These are phyloP conservation scores for Schizopora paradoxa DNA, from an alignment of 1,284 basidiomycete species.

Conservation along the genomic window DNA sequence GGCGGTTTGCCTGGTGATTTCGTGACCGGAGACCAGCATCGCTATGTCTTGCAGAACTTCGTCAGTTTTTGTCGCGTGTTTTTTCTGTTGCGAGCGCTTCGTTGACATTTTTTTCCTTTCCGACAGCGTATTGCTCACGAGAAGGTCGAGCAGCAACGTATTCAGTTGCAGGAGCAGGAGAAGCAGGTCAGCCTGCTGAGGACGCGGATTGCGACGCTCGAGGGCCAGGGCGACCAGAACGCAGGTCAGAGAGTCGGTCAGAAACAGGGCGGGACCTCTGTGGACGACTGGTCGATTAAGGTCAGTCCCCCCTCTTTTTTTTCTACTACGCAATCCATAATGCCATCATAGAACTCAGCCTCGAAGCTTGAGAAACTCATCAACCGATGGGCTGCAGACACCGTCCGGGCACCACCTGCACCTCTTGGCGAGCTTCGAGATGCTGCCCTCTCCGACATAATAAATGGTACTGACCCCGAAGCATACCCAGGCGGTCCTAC, in stretches of 20 bases:
- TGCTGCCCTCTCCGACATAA: constrained; percentile 57
- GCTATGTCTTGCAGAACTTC: constrained; percentile 76
- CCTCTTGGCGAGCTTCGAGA: constrained; percentile 49
- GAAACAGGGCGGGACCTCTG: constrained; percentile 50
- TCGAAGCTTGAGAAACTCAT: constrained; percentile 73
- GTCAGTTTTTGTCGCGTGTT: constrained; percentile 36
- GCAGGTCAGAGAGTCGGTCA: constrained; percentile 28
- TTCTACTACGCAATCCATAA: background rate
- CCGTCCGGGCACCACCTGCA: constrained; percentile 52
- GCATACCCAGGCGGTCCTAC: constrained; percentile 40
- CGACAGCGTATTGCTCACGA: constrained; percentile 75
- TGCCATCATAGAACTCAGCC: constrained; percentile 53
- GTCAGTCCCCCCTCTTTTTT: constrained; percentile 32
- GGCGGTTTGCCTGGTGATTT: constrained; percentile 35
- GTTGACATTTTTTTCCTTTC: background rate
- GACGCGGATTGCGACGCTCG: constrained; percentile 63
- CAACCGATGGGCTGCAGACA: constrained; percentile 77
- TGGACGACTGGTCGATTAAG: constrained; percentile 82
- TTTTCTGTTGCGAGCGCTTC: background rate
- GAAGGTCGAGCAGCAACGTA: constrained; percentile 75
- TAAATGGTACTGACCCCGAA: constrained; percentile 38
- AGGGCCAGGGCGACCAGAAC: constrained; percentile 46
- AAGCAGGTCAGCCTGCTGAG: constrained; percentile 68
- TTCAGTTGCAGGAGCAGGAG: constrained; percentile 76
- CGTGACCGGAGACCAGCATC: constrained; percentile 68